Conservation (phyloP, 2,329 filamentous ascomycete species). For the Salinomyces thailandicus region DNA sequence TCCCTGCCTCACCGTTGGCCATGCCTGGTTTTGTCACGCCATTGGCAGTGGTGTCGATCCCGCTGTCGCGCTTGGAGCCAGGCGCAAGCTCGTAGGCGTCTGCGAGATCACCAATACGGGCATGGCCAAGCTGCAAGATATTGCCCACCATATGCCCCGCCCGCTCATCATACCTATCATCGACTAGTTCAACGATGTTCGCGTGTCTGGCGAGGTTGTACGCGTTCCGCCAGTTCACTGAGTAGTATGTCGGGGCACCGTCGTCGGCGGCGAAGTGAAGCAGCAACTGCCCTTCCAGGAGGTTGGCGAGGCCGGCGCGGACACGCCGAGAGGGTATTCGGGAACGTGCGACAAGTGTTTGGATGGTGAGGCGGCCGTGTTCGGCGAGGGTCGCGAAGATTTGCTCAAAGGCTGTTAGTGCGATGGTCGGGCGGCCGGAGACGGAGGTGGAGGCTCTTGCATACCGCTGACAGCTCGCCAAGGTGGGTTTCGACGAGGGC, state of each 20-base stretch:
- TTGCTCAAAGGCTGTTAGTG: constrained; percentile 45
- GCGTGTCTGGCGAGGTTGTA: constrained; percentile 75
- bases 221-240: constrained; percentile 67
- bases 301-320: constrained; percentile 68
- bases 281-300: constrained; percentile 75
- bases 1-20: constrained; percentile 9
- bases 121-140: constrained; percentile 67
- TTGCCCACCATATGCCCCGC: constrained; percentile 66
- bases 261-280: constrained; percentile 42
- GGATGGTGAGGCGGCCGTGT: constrained; percentile 64
- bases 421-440: not conserved
- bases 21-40: constrained; percentile 17
- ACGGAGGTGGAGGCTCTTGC: constrained; percentile 27
- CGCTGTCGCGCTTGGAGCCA: constrained; percentile 22
- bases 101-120: constrained; percentile 58
- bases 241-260: constrained; percentile 58
- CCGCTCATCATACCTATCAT: constrained; percentile 61
- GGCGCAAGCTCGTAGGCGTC: constrained; percentile 46
- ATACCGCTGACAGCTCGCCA: constrained; percentile 84
- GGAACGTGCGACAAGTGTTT: constrained; percentile 60
- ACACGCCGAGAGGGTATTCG: constrained; percentile 64
- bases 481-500: constrained; percentile 81
- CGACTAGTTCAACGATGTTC: constrained; percentile 67
- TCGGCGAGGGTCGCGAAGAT: constrained; percentile 71
- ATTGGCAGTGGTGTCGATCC: constrained; percentile 14